A percentile compares a stretch with the other conserved stretches of the same genome.
Evolutionary conservation across 768 basidiomycete genomes (phyloP).

Genomic region (Sistotremastrum suecicum): DNA sequence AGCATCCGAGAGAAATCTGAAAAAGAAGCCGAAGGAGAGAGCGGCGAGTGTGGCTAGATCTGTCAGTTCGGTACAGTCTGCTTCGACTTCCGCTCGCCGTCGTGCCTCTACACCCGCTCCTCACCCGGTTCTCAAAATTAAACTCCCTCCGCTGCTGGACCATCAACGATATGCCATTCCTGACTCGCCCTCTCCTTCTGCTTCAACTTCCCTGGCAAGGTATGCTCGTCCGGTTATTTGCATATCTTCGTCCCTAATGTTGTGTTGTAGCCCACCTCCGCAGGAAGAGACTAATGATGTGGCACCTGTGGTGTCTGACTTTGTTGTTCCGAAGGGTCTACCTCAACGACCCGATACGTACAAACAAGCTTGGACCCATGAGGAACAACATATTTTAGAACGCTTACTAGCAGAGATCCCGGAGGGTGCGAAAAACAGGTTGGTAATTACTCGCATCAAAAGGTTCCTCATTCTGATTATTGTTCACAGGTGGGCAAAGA

Average conservation of each 20-base stretch:
- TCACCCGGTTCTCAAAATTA: too few relatives aligned
- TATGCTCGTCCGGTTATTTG: too few relatives aligned
- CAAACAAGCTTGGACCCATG: conserved; percentile 65
- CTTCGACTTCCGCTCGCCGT: conserved; percentile 29
- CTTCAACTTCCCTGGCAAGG: not conserved
- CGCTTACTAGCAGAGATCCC: conserved; percentile 63
- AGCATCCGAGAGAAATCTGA: too few relatives aligned
- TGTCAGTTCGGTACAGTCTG: too few relatives aligned
- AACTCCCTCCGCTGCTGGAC: too few relatives aligned
- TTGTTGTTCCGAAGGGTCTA: too few relatives aligned
- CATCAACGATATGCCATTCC: too few relatives aligned
- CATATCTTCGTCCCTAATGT: too few relatives aligned
- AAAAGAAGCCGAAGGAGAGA: too few relatives aligned
- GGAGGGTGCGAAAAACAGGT: conserved; percentile 64
- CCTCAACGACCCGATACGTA: conserved; percentile 53
- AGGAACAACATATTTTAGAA: conserved; percentile 67
- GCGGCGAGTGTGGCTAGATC: too few relatives aligned
- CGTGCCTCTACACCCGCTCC: conserved; percentile 32
- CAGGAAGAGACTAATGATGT: conserved; percentile 13
- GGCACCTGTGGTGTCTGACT: too few relatives aligned
- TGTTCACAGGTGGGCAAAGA: conserved; percentile 55
- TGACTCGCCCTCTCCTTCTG: not conserved
- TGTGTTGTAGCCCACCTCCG: not conserved
- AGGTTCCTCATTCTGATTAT: not conserved
- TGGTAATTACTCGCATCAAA: too few relatives aligned